These are phyloP conservation scores for Physcomitrellopsis africana DNA, from an alignment of 225 moss, liverwort and hornwort species.

Conservation along the genomic window DNA sequence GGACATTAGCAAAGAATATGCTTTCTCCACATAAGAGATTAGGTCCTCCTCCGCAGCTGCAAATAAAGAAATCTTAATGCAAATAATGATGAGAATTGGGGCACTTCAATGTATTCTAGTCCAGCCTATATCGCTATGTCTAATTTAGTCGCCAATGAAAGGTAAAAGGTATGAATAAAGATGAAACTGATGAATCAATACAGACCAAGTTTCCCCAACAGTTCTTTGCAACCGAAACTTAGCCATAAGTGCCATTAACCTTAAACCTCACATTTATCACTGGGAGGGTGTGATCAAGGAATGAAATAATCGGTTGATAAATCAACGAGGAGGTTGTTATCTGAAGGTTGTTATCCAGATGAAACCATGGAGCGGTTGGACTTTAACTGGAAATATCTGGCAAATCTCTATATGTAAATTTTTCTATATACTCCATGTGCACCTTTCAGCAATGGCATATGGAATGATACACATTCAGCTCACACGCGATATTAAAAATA, in stretches of 20 bases:
- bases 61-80: conserved; percentile 13
- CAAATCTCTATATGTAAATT: neutral
- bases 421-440: no score
- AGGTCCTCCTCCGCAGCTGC: conserved; percentile 58
- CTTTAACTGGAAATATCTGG: conserved; percentile 11
- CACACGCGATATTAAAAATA: neutral
- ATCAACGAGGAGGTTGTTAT: no score
- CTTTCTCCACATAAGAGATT: conserved; percentile 66
- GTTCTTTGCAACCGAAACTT: conserved; percentile 10
- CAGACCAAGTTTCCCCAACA: neutral
- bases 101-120: neutral
- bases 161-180: neutral
- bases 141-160: conserved; percentile 5
- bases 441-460: neutral
- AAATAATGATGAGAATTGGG: neutral
- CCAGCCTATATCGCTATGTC: neutral
- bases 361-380: conserved; percentile 4
- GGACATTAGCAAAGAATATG: conserved; percentile 64
- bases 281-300: no score
- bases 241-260: conserved; percentile 3
- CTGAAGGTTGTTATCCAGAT: neutral
- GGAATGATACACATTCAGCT: conserved; percentile 20
- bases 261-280: conserved; percentile 20
- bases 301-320: no score
- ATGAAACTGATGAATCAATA: neutral